Base-by-base conservation (phyloP, 176 grass and related monocot genomes). In the Aegilops bicornis region DNA sequence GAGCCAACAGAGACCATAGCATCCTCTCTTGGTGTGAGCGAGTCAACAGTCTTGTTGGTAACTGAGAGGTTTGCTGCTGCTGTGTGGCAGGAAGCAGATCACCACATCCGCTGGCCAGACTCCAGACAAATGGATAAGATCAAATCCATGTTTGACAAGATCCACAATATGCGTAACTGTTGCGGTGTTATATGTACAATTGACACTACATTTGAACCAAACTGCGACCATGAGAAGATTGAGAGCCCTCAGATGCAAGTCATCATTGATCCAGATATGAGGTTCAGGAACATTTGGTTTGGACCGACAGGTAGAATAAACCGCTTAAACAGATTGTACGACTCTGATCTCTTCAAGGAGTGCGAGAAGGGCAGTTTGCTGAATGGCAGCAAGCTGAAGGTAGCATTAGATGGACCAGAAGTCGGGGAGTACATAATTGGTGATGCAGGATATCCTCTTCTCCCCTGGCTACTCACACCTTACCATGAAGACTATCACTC, bases 111-210 rank as follows among this genome's bases (percentile, higher is more conserved):
- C 33, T 95, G 88, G 93, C 88, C 93, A 39, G 48, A 52, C 8
- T 43, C 61, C 33, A 80, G 86, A 5, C 80, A 95, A 81, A 79
- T 81, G 79, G 76, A 70, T 36, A 54, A 48, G 4, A 87, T 89
- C 7, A 95, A 95, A 56, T 76, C 73, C 9, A 90, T 58, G 29
- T 92, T 92, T 83, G 68, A 84, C 31, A 87, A 87, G 61, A 89
- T 76, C 64, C 13, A 74, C 40, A 86, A 80, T 42, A 81, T 95
- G 77, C 88, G 77, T 4, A 95, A 95, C 82, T 95, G 93, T 23
- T 95, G 93, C 19, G 93, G 93, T 13, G 90, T 79, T 73, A 88
- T 95, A n/a, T 86, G 88, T 83, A 84, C 93, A 6, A 91, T 80
- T 1, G 88, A 87, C 77, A 83, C 91, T 42, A 13, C 23, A 48